Conservation (phyloP, 2,329 filamentous ascomycete genomes). For the Calonectria henricotiae region DNA sequence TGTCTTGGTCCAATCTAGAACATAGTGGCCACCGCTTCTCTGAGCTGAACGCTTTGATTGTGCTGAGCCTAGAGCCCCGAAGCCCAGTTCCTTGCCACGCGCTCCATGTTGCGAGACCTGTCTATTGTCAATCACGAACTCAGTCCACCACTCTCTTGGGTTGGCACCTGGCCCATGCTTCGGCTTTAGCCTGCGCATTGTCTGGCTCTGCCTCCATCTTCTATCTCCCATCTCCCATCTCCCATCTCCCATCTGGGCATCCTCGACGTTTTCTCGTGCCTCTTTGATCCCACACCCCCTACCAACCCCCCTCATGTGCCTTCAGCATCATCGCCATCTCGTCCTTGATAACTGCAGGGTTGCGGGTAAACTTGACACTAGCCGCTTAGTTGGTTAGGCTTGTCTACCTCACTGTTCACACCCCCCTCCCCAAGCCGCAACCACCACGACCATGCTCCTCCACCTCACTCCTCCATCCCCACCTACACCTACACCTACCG, state of each 20-base stretch:
- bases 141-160: conserved; percentile 46
- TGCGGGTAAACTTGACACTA: conserved; percentile 49
- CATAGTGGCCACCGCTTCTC: conserved; percentile 38
- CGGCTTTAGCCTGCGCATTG: conserved; percentile 33
- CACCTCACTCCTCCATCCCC: conserved; percentile 36
- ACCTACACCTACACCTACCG: conserved; percentile 41
- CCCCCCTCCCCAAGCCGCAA: conserved; percentile 40
- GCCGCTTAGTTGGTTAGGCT: conserved; percentile 44
- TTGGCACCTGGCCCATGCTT: conserved; percentile 48
- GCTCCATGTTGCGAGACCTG: conserved; percentile 31
- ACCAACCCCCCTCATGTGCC: conserved; percentile 46
- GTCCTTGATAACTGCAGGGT: conserved; percentile 48
- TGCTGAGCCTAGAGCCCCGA: conserved; percentile 26
- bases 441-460: conserved; percentile 38
- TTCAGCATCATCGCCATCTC: conserved; percentile 42
- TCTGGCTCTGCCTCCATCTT: conserved; percentile 39
- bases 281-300: conserved; percentile 34
- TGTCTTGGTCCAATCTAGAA: conserved; percentile 42
- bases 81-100: conserved; percentile 46
- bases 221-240: conserved; percentile 34
- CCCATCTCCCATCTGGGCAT: conserved; percentile 6
- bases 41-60: conserved; percentile 44
- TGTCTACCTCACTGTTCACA: conserved; percentile 42
- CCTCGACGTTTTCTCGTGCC: conserved; percentile 30
- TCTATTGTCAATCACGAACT: conserved; percentile 44